phyloP scores from a whole-genome alignment of 2,329 filamentous ascomycete species.

The Exophiala calicioides region DNA sequence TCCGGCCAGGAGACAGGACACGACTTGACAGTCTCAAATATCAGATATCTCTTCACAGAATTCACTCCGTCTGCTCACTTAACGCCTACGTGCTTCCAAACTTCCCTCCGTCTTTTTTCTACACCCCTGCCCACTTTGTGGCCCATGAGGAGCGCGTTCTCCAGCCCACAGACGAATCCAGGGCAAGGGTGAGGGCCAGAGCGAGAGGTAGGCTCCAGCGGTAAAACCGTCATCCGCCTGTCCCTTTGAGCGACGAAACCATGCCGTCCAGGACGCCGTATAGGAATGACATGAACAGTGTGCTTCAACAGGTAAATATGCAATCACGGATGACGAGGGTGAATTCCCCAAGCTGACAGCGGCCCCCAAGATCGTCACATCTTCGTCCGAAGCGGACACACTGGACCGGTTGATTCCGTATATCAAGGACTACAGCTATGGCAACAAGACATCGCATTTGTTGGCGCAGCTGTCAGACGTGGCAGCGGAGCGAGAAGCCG shows the following conservation, averaged over 20 bases:
- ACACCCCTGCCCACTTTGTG: not conserved
- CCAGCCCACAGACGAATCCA: too few relatives aligned
- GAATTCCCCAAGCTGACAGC: conserved; percentile 16
- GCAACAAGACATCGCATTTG: conserved; percentile 71
- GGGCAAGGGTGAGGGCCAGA: too few relatives aligned
- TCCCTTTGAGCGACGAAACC: not conserved
- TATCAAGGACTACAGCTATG: conserved; percentile 81
- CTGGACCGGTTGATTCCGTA: conserved; percentile 94
- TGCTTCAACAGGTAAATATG: conserved; percentile 42
- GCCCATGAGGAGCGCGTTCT: not conserved
- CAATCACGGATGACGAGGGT: too few relatives aligned
- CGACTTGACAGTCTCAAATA: too few relatives aligned
- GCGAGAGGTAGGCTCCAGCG: too few relatives aligned
- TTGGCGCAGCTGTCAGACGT: conserved; percentile 78
- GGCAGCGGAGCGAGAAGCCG: conserved; percentile 79
- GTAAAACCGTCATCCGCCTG: too few relatives aligned
- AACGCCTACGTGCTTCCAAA: not conserved
- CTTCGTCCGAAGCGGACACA: conserved; percentile 88
- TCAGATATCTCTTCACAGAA: too few relatives aligned
- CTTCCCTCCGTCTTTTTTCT: not conserved
- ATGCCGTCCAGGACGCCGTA: conserved; percentile 41
- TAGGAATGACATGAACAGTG: conserved; percentile 40
- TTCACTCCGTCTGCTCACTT: not conserved
- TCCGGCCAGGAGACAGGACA: too few relatives aligned
- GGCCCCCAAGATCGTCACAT: conserved; percentile 75